These are phyloP conservation scores for Penstemon davidsonii DNA, from an alignment of 257 asterid species.

Conservation along the genomic window DNA sequence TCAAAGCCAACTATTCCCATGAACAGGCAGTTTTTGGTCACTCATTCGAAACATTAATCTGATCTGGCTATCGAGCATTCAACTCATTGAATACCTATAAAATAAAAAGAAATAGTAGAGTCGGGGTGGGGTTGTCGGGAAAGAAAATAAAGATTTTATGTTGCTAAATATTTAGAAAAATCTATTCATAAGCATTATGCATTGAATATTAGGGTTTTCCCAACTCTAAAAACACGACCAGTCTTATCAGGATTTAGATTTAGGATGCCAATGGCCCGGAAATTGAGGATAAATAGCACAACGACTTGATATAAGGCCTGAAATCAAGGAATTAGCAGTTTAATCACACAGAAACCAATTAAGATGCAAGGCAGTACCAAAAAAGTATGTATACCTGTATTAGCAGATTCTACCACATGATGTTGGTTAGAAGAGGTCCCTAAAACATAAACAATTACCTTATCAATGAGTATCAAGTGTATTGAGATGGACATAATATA, in stretches of 20 bases:
- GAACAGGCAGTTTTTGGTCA: constrained; percentile 69
- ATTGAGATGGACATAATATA: too few species aligned
- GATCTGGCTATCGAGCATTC: constrained; percentile 89
- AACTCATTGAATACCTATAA: constrained; percentile 77
- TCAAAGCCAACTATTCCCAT: constrained; percentile 69
- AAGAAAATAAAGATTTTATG: too few species aligned
- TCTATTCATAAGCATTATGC: constrained; percentile 21
- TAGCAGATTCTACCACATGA: constrained; percentile 92
- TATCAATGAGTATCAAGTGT: background rate
- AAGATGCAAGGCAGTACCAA: background rate
- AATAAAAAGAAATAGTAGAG: background rate
- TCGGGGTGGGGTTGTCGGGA: too few species aligned
- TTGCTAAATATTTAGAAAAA: too few species aligned
- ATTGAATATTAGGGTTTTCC: too few species aligned
- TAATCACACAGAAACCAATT: background rate
- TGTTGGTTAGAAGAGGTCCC: constrained; percentile 94
- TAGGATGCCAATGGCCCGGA: too few species aligned
- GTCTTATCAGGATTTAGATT: too few species aligned
- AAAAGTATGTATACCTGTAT: constrained; percentile 58
- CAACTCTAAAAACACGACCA: too few species aligned
- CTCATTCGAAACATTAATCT: constrained; percentile 79
- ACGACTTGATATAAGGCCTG: too few species aligned
- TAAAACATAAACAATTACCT: constrained; percentile 28
- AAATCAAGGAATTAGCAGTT: too few species aligned
- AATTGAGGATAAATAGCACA: too few species aligned